A percentile compares a stretch with the other conserved stretches of the same genome.
Evolutionary conservation across 164 flowering plant genomes (phyloP).

Genomic region (Annona squamosa): DNA sequence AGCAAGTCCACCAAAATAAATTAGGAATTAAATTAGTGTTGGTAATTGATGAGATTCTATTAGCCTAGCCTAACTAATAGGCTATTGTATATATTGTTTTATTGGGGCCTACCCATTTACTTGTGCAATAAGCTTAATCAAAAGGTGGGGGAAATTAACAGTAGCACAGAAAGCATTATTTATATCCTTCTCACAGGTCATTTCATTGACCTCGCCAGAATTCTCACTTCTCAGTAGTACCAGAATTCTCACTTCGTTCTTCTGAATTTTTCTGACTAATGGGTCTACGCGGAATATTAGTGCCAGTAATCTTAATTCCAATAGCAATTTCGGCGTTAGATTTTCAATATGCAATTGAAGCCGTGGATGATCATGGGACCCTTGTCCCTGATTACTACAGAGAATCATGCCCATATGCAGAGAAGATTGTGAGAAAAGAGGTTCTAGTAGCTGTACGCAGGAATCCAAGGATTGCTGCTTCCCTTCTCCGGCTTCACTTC

Average conservation of each 20-base stretch:
- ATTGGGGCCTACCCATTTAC: too few relatives aligned
- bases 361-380: slow-evolving; percentile 10
- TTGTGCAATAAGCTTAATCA: background rate
- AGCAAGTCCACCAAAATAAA: too few relatives aligned
- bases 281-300: slow-evolving; percentile 4
- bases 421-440: slow-evolving; percentile 44
- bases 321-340: slow-evolving; percentile 12
- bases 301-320: slow-evolving; percentile 2
- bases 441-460: slow-evolving; percentile 44
- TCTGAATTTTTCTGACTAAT: slow-evolving; percentile 3
- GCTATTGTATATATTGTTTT: too few relatives aligned
- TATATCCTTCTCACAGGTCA: background rate
- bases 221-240: background rate
- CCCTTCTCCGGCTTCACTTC: slow-evolving; percentile 72
- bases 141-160: background rate
- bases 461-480: slow-evolving; percentile 79
- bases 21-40: too few relatives aligned
- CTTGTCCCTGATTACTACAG: slow-evolving; percentile 46
- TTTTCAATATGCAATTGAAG: slow-evolving; percentile 6
- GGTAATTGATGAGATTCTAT: too few relatives aligned
- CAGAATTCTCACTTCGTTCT: too few relatives aligned
- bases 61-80: too few relatives aligned
- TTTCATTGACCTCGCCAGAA: background rate
- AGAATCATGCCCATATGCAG: slow-evolving; percentile 57
- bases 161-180: background rate